These are phyloP conservation scores for Verticillium longisporum DNA, from an alignment of 2,329 filamentous ascomycete genomes.

Conservation along the genomic window DNA sequence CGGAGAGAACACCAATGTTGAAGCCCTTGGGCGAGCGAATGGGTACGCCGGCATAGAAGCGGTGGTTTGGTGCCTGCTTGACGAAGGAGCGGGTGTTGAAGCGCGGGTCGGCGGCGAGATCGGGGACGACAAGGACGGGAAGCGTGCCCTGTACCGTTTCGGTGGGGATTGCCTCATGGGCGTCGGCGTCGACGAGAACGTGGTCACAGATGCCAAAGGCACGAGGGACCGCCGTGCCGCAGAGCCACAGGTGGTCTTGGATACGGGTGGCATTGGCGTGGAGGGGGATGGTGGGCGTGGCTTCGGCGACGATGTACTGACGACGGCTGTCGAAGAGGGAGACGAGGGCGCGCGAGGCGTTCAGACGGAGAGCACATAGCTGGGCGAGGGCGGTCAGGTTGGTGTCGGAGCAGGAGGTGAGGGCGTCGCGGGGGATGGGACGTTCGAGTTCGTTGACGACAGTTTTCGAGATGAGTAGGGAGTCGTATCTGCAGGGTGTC, in stretches of 20 bases:
- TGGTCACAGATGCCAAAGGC: slow-evolving; percentile 20
- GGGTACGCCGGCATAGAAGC: slow-evolving; percentile 35
- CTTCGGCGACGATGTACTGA: slow-evolving; percentile 46
- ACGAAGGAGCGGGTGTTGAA: slow-evolving; percentile 21
- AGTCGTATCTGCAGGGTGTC: slow-evolving; percentile 9
- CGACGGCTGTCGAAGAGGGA: slow-evolving; percentile 42
- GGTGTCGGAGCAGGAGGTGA: slow-evolving; percentile 24
- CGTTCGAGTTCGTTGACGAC: slow-evolving; percentile 16
- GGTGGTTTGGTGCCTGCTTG: slow-evolving; percentile 14
- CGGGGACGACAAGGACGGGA: slow-evolving; percentile 24
- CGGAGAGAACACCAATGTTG: slow-evolving; percentile 34
- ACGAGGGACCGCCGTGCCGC: slow-evolving; percentile 22
- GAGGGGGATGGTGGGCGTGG: slow-evolving; percentile 33
- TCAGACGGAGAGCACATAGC: slow-evolving; percentile 35
- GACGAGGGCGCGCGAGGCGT: slow-evolving; percentile 31
- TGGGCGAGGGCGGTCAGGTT: slow-evolving; percentile 43
- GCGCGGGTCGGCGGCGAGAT: slow-evolving; percentile 23
- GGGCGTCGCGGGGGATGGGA: slow-evolving; percentile 15
- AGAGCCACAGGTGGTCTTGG: slow-evolving; percentile 15
- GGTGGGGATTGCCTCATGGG: background rate
- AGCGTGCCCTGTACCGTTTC: slow-evolving; percentile 12
- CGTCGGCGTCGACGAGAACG: slow-evolving; percentile 11
- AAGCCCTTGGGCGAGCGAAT: slow-evolving; percentile 32
- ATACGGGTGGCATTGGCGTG: slow-evolving; percentile 16
- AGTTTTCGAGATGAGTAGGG: slow-evolving; percentile 8